Conservation (phyloP, 2,329 filamentous ascomycete species). For the Camillea tinctor region DNA sequence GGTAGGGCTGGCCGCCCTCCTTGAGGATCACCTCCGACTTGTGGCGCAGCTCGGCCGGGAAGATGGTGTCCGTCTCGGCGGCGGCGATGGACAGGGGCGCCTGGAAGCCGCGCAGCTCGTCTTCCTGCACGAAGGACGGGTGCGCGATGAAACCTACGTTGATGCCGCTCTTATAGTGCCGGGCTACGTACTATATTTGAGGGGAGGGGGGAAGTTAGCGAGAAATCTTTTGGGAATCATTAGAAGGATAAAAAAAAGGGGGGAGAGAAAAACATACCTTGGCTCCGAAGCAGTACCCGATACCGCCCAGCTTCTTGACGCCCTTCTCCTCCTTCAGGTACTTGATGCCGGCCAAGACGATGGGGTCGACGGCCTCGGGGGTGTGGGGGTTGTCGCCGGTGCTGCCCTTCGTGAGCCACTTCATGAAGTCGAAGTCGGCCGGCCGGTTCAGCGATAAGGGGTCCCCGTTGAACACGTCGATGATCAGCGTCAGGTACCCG, state of each 20-base stretch:
- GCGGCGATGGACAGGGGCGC: conserved; percentile 68
- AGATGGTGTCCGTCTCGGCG: conserved; percentile 64
- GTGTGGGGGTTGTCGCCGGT: conserved; percentile 51
- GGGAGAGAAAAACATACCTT: conserved; percentile 47
- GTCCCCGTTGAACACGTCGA: conserved; percentile 71
- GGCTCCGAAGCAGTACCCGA: conserved; percentile 75
- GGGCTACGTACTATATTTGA: conserved; percentile 56
- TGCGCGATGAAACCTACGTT: conserved; percentile 73
- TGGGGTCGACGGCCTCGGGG: conserved; percentile 42
- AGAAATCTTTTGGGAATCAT: not conserved
- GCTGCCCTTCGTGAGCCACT: conserved; percentile 44
- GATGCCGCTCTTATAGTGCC: conserved; percentile 63
- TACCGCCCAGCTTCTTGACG: conserved; percentile 59
- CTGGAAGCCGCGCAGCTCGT: conserved; percentile 64
- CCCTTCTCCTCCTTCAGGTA: conserved; percentile 56
- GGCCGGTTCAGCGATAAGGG: conserved; percentile 53
- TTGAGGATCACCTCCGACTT: conserved; percentile 62
- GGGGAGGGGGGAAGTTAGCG: not conserved
- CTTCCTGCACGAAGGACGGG: conserved; percentile 69
- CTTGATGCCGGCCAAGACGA: conserved; percentile 53
- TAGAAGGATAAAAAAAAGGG: not conserved
- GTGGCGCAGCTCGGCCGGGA: conserved; percentile 62
- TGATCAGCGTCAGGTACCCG: conserved; percentile 67
- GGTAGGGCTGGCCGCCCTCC: conserved; percentile 60
- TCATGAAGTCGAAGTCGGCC: conserved; percentile 40